Evolutionary conservation across 2,329 filamentous ascomycete genomes (phyloP).

Genomic region (Mollisia scopiformis): DNA sequence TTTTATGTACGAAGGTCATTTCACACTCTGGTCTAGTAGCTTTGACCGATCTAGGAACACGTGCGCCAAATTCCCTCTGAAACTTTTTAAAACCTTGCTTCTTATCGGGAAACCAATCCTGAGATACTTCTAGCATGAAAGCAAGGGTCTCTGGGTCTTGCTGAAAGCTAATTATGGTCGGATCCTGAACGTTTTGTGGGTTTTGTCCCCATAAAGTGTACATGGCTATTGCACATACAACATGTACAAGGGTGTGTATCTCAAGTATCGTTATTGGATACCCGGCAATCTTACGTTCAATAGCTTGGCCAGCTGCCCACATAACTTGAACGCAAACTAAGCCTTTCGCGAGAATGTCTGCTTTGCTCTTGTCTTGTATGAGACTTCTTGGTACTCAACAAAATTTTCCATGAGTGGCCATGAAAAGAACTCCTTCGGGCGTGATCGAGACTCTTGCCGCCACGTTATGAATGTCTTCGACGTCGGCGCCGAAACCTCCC

Average conservation of each 20-base stretch:
- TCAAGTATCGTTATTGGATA: not conserved
- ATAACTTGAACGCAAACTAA: not conserved
- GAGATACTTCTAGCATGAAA: too few relatives aligned
- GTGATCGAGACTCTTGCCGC: not conserved
- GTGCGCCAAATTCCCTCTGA: too few relatives aligned
- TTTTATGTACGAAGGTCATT: too few relatives aligned
- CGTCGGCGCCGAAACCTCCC: constrained; percentile 2
- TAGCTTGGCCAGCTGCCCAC: not conserved
- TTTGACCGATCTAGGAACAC: too few relatives aligned
- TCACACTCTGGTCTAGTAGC: too few relatives aligned
- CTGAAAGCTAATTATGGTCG: not conserved
- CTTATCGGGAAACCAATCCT: too few relatives aligned
- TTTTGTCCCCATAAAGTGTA: not conserved
- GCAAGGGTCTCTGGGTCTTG: not conserved
- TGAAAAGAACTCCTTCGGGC: not conserved
- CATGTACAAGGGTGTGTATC: constrained; percentile 1
- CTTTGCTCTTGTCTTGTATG: not conserved
- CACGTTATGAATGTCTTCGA: constrained; percentile 2
- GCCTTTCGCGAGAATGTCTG: not conserved
- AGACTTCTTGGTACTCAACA: not conserved
- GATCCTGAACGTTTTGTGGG: not conserved
- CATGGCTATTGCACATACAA: constrained; percentile 1
- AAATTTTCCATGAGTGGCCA: not conserved
- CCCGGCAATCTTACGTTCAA: not conserved
- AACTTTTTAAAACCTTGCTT: too few relatives aligned